Evolutionary conservation across 805 yeast genomes (phyloP).

Genomic region (Candida insectalens): DNA sequence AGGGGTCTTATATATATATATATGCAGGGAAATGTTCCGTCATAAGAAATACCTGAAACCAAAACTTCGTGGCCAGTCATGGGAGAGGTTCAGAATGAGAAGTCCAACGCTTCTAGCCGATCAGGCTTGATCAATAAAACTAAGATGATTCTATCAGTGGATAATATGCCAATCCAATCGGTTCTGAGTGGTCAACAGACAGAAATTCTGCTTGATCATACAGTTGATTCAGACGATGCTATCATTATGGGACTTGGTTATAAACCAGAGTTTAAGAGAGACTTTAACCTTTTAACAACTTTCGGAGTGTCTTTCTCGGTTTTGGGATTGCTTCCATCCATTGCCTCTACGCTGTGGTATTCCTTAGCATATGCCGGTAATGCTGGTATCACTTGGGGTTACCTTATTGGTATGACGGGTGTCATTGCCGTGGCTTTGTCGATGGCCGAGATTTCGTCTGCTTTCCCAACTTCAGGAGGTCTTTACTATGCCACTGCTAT

Average conservation of each 20-base stretch:
- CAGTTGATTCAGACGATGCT: conserved; percentile 39
- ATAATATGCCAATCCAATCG: conserved; percentile 17
- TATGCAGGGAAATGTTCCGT: no score
- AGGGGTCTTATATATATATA: no score
- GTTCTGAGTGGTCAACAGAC: conserved; percentile 16
- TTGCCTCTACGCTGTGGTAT: conserved; percentile 51
- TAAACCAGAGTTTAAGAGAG: conserved; percentile 55
- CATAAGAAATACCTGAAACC: no score
- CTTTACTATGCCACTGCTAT: conserved; percentile 59
- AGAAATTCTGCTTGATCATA: conserved; percentile 33
- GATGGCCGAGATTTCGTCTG: conserved; percentile 54
- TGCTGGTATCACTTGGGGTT: conserved; percentile 55
- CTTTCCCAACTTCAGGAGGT: conserved; percentile 59
- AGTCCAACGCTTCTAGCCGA: no score
- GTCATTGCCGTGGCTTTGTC: conserved; percentile 47
- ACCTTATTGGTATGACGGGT: conserved; percentile 44
- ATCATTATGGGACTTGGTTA: conserved; percentile 48
- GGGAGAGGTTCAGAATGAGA: no score
- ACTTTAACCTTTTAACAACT: conserved; percentile 44
- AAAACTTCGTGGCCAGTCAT: no score
- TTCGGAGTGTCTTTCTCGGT: conserved; percentile 60
- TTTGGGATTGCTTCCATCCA: conserved; percentile 53
- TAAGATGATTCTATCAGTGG: conserved; percentile 22
- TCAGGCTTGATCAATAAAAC: no score
- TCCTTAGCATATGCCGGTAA: conserved; percentile 53